These are phyloP conservation scores for Acanthochlamys bracteata DNA, from an alignment of 106 monocot genomes.

Conservation along the genomic window DNA sequence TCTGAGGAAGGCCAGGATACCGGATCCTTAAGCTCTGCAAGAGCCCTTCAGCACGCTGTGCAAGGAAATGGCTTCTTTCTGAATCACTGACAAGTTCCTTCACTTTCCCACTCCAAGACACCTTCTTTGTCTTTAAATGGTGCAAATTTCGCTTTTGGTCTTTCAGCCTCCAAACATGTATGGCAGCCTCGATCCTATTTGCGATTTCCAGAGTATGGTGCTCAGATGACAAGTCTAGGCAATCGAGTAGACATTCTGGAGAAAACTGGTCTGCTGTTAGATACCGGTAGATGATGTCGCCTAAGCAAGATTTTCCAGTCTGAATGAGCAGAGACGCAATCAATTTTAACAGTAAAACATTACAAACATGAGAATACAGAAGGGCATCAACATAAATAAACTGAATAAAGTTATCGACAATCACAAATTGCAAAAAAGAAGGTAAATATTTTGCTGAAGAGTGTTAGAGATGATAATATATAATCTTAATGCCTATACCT, in stretches of 20 bases:
- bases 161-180: slow-evolving; percentile 78
- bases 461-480: no score
- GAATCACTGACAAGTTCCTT: slow-evolving; percentile 55
- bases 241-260: slow-evolving; percentile 86
- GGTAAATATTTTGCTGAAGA: no score
- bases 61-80: slow-evolving; percentile 48
- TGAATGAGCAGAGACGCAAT: slow-evolving; percentile 22
- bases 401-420: no score
- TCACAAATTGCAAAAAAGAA: no score
- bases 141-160: slow-evolving; percentile 25
- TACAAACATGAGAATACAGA: neutral
- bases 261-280: slow-evolving; percentile 90
- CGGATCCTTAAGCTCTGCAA: slow-evolving; percentile 68
- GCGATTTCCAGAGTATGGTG: slow-evolving; percentile 86
- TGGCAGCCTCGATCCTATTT: slow-evolving; percentile 82
- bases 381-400: neutral
- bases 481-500: no score
- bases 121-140: slow-evolving; percentile 43
- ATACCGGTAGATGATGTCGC: slow-evolving; percentile 88
- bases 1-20: slow-evolving; percentile 91
- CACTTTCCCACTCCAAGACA: slow-evolving; percentile 79
- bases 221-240: slow-evolving; percentile 86
- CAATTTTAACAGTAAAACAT: neutral
- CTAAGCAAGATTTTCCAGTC: slow-evolving; percentile 88
- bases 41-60: slow-evolving; percentile 62